Conservation (phyloP, 1,139 yeast genomes). For the Candida sp. region DNA sequence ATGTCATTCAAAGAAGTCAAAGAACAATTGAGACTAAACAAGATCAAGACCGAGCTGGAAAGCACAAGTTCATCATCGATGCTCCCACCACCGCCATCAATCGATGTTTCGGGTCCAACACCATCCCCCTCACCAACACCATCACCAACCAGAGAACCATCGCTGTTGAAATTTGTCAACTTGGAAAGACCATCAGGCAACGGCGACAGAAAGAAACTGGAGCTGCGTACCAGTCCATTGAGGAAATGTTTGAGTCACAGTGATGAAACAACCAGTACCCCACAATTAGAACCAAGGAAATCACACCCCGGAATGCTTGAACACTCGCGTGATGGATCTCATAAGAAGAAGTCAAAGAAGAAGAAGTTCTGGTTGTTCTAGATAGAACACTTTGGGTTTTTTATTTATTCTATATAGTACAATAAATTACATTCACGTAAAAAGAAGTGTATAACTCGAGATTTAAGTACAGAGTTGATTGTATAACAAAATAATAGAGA, state of each 20-base stretch:
- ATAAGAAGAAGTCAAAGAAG: conserved; percentile 3
- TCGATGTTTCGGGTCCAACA: conserved; percentile 4
- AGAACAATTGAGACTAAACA: conserved; percentile 25
- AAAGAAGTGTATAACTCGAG: no score
- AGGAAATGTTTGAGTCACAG: conserved; percentile 14
- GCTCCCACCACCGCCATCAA: conserved; percentile 1
- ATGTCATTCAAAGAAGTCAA: conserved; percentile 44
- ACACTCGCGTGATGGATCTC: not conserved
- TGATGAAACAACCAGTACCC: conserved; percentile 25
- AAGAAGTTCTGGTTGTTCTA: conserved; percentile 38
- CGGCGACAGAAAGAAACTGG: not conserved
- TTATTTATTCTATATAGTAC: no score
- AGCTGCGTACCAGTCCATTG: not conserved
- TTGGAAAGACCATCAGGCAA: conserved; percentile 20
- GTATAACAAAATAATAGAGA: no score
- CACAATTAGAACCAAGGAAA: conserved; percentile 37
- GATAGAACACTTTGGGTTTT: not conserved
- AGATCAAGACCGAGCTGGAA: conserved; percentile 9
- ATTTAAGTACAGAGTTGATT: no score
- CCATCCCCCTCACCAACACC: conserved; percentile 18
- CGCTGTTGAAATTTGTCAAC: conserved; percentile 30
- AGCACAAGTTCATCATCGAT: conserved; percentile 4
- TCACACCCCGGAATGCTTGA: conserved; percentile 35
- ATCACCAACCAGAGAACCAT: conserved; percentile 9
- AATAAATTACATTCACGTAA: no score